Evolutionary conservation across 305 asterid genomes (phyloP).

Genomic region (Andrographis paniculata): DNA sequence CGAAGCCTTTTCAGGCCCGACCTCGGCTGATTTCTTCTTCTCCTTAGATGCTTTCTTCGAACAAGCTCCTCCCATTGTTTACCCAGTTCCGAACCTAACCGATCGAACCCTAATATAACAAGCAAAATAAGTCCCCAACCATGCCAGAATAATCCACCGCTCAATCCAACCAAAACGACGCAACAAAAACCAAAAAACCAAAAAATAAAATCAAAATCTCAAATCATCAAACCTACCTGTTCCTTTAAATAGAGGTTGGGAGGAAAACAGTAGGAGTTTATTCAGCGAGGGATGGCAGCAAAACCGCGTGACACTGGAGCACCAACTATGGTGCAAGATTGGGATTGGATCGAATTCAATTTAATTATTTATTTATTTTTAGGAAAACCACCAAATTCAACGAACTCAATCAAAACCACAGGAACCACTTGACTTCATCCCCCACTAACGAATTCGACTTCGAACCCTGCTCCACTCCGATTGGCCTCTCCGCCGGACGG

Average conservation of each 20-base stretch:
- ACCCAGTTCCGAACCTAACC: constrained; percentile 22
- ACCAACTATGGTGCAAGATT: constrained; percentile 18
- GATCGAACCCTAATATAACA: too few species aligned
- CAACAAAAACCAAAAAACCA: neutral
- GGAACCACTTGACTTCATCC: too few species aligned
- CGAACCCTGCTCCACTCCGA: too few species aligned
- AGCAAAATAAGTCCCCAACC: too few species aligned
- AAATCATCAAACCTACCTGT: constrained; percentile 16
- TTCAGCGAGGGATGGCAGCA: constrained; percentile 8
- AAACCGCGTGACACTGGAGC: constrained; percentile 28
- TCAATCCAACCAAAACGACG: neutral
- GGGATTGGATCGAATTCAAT: constrained; percentile 29
- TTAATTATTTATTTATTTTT: too few species aligned
- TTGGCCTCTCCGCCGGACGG: too few species aligned
- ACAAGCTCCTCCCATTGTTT: constrained; percentile 79
- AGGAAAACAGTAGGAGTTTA: constrained; percentile 5
- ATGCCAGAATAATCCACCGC: too few species aligned
- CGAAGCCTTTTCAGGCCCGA: constrained; percentile 38
- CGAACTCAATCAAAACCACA: constrained; percentile 20
- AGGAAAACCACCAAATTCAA: constrained; percentile 17
- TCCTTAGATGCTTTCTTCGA: constrained; percentile 52
- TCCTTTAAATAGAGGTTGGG: neutral
- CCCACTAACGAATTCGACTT: neutral
- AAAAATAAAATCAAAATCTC: neutral
- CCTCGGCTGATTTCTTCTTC: constrained; percentile 29